phyloP scores from a whole-genome alignment of 352 stramenopile species.

The Aphanomyces astaci region DNA sequence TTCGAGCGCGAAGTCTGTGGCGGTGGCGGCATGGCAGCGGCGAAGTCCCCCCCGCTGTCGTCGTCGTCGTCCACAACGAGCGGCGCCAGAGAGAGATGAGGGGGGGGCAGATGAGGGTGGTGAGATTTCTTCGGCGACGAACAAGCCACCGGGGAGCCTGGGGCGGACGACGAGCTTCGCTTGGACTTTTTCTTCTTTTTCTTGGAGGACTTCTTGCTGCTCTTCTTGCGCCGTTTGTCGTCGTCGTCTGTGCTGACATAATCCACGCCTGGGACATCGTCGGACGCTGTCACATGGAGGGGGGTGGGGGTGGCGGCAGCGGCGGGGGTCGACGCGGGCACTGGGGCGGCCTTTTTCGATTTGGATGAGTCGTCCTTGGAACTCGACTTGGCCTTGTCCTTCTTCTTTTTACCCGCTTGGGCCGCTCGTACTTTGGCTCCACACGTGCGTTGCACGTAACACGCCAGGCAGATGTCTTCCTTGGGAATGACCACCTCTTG shows the following conservation, averaged over 20 bases:
- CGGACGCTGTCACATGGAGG: neutral
- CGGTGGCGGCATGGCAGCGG: neutral
- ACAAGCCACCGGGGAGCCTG: neutral
- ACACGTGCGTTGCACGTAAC: constrained; percentile 46
- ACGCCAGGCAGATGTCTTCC: constrained; percentile 56
- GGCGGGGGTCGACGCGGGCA: neutral
- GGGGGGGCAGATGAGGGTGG: neutral
- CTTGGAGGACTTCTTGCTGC: constrained; percentile 19
- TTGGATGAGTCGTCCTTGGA: constrained; percentile 7
- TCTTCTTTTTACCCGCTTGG: constrained; percentile 5
- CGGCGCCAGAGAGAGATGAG: neutral
- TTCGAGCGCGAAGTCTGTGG: neutral
- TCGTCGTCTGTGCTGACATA: neutral
- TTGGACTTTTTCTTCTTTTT: constrained; percentile 23
- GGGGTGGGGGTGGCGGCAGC: neutral
- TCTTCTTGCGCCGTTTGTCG: constrained; percentile 19
- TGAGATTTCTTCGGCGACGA: neutral
- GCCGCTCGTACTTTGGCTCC: neutral
- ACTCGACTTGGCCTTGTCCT: constrained; percentile 6
- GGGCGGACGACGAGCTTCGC: neutral
- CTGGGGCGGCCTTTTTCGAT: neutral
- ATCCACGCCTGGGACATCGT: neutral
- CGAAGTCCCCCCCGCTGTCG: neutral
- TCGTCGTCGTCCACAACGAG: constrained; percentile 2
- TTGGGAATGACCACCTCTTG: constrained; percentile 13